Evolutionary conservation across 2,329 filamentous ascomycete genomes (phyloP).

Genomic region (Fusarium albidum): DNA sequence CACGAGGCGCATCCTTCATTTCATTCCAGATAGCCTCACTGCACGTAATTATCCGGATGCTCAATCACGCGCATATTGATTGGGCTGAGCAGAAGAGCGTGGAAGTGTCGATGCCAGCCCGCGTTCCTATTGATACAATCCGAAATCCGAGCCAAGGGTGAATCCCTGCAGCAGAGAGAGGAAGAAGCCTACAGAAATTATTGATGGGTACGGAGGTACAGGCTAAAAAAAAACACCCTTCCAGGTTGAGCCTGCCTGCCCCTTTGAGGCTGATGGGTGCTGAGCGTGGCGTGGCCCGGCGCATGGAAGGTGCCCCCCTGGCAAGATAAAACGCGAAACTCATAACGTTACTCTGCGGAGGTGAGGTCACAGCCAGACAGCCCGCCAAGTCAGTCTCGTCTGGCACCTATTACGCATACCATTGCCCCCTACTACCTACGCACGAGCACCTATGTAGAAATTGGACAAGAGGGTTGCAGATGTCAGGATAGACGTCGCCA

Average conservation of each 20-base stretch:
- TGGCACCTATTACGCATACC: too few relatives aligned
- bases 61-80: slow-evolving; percentile 9
- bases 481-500: background rate
- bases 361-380: too few relatives aligned
- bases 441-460: background rate
- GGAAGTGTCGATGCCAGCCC: too few relatives aligned
- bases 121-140: too few relatives aligned
- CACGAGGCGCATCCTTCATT: slow-evolving; percentile 23
- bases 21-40: slow-evolving; percentile 11
- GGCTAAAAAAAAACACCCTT: slow-evolving; percentile 19
- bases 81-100: too few relatives aligned
- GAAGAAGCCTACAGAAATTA: slow-evolving; percentile 1
- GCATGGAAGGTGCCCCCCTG: background rate
- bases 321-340: too few relatives aligned
- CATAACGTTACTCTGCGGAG: too few relatives aligned
- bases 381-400: too few relatives aligned
- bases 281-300: slow-evolving; percentile 11
- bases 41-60: slow-evolving; percentile 15
- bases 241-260: slow-evolving; percentile 22
- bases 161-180: background rate
- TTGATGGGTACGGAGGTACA: slow-evolving; percentile 19
- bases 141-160: too few relatives aligned
- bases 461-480: slow-evolving; percentile 5
- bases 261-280: slow-evolving; percentile 32
- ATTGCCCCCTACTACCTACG: too few relatives aligned